A percentile compares a stretch with the other conserved stretches of the same genome.
Evolutionary conservation across 805 yeast genomes (phyloP).

Genomic region (Metschnikowia drakensbergensis): DNA sequence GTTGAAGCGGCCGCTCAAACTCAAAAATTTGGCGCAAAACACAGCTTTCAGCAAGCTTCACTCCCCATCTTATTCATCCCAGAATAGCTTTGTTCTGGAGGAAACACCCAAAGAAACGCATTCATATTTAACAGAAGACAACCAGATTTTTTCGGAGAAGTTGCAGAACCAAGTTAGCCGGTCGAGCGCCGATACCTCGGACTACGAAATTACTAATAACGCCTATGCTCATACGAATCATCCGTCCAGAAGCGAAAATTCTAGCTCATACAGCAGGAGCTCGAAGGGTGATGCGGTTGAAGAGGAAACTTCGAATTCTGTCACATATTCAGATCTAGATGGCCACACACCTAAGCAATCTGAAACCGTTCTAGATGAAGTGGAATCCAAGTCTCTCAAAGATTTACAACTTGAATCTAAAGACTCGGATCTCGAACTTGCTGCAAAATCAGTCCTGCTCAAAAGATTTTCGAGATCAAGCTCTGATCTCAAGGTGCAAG

Average conservation of each 20-base stretch:
- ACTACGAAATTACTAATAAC: neutral
- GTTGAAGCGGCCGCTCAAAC: constrained; percentile 6
- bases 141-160: neutral
- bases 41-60: constrained; percentile 37
- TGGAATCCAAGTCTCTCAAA: neutral
- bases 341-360: neutral
- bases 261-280: neutral
- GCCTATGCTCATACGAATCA: neutral
- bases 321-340: neutral
- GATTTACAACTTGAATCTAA: neutral
- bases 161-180: neutral
- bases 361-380: neutral
- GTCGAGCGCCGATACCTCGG: constrained; percentile 1
- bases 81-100: constrained; percentile 4
- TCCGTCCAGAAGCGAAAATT: neutral
- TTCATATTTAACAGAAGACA: neutral
- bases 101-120: neutral
- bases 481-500: constrained; percentile 16
- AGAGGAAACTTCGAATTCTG: neutral
- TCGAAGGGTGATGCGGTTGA: neutral
- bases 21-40: constrained; percentile 27
- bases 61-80: constrained; percentile 7
- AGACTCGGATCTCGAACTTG: neutral
- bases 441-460: neutral
- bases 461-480: constrained; percentile 12